Base-by-base conservation (phyloP, 2,329 filamentous ascomycete genomes). In the Cladosporium sp. region DNA sequence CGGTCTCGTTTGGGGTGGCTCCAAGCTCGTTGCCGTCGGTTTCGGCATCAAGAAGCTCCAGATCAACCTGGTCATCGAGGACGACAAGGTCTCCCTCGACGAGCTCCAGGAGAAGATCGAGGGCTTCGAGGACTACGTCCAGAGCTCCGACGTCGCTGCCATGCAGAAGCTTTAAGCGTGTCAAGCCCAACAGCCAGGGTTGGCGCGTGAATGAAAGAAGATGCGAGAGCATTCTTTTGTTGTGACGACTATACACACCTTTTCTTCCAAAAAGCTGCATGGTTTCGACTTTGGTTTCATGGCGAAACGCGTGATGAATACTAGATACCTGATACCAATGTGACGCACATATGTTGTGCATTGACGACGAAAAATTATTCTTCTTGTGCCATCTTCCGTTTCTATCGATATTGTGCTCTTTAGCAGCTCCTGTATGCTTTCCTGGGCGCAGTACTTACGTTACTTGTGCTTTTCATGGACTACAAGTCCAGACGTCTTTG, bases 11-110 rank as follows among this genome's bases (percentile, higher is more conserved):
- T 99, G 95, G 95, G 94, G 94, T 88, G 88, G 85, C 71, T 93
- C 91, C 80, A 91, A 95, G 86, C 85, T 97, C 71, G 89, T 96
- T 62, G 81, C 93, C 72, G 89, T 99, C 75, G 94, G 93, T 77
- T 99, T 92, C 86, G 95, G 95, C 86, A 96, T 99, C 86, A 95
- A 91, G 87, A 98, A 98, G 88, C 89, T 99, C 70, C 94, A 98
- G 88, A 96, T 99, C 86, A 98, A 92, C 89, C 83, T 98, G 74
- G 93, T 98, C 75, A 85, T 98, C 71, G 95, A 98, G 86, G 95
- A 99, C 80, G 94, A 98, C 72, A 97, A 97, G 88, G 81, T 99
- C 78, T 93, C 91, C 72, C 80, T 91, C 71, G 87, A 90, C 74
- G 94, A 97, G 69, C 89, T 99, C 73, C 88, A 97, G 86, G 88